A percentile compares a stretch with the other conserved stretches of the same genome.
Conservation (phyloP, 1,284 basidiomycete genomes). For the Ganoderma boninense region DNA sequence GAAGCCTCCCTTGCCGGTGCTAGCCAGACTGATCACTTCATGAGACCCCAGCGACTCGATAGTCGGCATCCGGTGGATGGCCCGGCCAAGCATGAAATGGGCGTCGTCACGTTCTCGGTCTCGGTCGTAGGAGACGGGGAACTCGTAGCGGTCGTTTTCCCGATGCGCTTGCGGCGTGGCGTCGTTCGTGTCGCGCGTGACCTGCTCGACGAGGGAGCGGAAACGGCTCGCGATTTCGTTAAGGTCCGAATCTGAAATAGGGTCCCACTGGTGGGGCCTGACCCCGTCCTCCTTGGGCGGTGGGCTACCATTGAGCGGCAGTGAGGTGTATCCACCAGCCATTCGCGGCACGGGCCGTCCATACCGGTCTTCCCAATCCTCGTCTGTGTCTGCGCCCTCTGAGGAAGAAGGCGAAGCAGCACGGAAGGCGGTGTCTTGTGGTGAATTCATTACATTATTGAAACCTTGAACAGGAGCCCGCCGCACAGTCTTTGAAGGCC, state of each 20-base stretch:
- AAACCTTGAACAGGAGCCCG: slow-evolving; percentile 26
- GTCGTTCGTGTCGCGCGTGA: slow-evolving; percentile 59
- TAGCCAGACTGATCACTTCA: slow-evolving; percentile 49
- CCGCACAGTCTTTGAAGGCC: slow-evolving; percentile 25
- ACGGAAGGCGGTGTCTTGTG: slow-evolving; percentile 19
- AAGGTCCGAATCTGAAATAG: slow-evolving; percentile 45
- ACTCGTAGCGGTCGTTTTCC: slow-evolving; percentile 28
- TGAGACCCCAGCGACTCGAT: slow-evolving; percentile 77
- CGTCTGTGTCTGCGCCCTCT: slow-evolving; percentile 32
- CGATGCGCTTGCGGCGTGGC: slow-evolving; percentile 47
- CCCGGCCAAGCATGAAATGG: slow-evolving; percentile 66
- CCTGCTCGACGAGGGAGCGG: slow-evolving; percentile 55
- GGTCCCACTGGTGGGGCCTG: slow-evolving; percentile 16
- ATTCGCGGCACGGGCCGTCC: slow-evolving; percentile 30
- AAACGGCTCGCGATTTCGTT: slow-evolving; percentile 58
- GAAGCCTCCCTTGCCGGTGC: slow-evolving; percentile 28
- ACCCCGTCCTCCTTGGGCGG: slow-evolving; percentile 9
- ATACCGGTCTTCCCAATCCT: slow-evolving; percentile 29
- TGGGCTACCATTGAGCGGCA: slow-evolving; percentile 21
- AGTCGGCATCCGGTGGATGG: slow-evolving; percentile 78
- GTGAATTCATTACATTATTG: slow-evolving; percentile 10
- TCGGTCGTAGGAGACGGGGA: slow-evolving; percentile 15
- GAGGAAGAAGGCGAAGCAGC: slow-evolving; percentile 33
- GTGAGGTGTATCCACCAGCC: slow-evolving; percentile 31
- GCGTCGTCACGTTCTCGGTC: slow-evolving; percentile 45